Evolutionary conservation across 805 yeast genomes (phyloP).

Genomic region (Candida xiaguanensis): DNA sequence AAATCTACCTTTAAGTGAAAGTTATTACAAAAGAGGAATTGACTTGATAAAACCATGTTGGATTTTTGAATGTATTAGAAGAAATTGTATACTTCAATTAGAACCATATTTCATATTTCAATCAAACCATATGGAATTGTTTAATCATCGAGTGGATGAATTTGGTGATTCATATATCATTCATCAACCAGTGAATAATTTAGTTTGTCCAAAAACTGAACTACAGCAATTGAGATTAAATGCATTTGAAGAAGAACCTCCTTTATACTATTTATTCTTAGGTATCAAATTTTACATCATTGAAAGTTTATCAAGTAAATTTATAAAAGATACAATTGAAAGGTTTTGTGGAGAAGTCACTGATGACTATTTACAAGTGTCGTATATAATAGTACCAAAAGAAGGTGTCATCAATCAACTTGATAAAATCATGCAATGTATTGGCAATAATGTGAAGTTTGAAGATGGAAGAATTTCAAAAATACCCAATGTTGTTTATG

Average conservation of each 20-base stretch:
- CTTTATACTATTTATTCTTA: slow-evolving; percentile 30
- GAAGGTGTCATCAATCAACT: slow-evolving; percentile 8
- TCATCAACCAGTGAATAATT: slow-evolving; percentile 10
- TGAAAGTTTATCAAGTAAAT: slow-evolving; percentile 9
- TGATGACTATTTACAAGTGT: slow-evolving; percentile 5
- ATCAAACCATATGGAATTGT: slow-evolving; percentile 28
- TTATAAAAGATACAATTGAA: slow-evolving; percentile 25
- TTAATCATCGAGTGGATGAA: slow-evolving; percentile 44
- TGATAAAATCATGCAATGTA: slow-evolving; percentile 5
- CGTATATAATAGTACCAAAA: slow-evolving; percentile 12
- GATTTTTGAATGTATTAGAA: slow-evolving; percentile 62
- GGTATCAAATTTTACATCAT: slow-evolving; percentile 32
- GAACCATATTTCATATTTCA: slow-evolving; percentile 59
- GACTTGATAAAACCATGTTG: slow-evolving; percentile 68
- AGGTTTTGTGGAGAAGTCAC: slow-evolving; percentile 44
- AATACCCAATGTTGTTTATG: slow-evolving; percentile 35
- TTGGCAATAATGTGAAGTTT: slow-evolving; percentile 14
- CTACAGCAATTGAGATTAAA: too few species aligned
- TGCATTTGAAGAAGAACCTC: slow-evolving; percentile 13
- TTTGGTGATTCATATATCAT: slow-evolving; percentile 61
- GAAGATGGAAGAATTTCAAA: slow-evolving; percentile 11
- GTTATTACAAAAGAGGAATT: slow-evolving; percentile 38
- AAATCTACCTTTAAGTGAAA: slow-evolving; percentile 20
- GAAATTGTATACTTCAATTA: slow-evolving; percentile 40
- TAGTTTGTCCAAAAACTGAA: slow-evolving; percentile 11